phyloP scores from a whole-genome alignment of 352 stramenopile species.

The Hyaloperonospora arabidopsidis region DNA sequence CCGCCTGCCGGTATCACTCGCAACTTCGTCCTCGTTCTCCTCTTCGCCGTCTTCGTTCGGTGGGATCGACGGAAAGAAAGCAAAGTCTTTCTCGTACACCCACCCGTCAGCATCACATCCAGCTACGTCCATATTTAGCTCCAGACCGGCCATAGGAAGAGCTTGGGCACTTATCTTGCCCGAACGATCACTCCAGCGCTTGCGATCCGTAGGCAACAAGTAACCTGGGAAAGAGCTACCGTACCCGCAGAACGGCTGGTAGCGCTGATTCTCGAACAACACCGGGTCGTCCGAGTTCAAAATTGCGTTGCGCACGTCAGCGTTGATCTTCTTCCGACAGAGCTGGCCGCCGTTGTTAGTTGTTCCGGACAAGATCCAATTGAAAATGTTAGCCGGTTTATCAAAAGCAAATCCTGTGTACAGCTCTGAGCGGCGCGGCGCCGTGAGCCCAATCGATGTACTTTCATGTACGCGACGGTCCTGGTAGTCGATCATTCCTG shows the following conservation, averaged over 20 bases:
- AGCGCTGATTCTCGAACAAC: slow-evolving; percentile 83
- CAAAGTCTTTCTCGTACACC: slow-evolving; percentile 83
- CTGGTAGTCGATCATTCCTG: slow-evolving; percentile 73
- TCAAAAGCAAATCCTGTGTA: slow-evolving; percentile 84
- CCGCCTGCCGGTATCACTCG: slow-evolving; percentile 8
- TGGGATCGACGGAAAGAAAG: slow-evolving; percentile 56
- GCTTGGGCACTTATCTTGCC: slow-evolving; percentile 63
- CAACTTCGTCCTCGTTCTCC: slow-evolving; percentile 18
- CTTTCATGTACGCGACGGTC: slow-evolving; percentile 57
- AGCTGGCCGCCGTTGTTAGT: slow-evolving; percentile 32
- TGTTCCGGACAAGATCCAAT: slow-evolving; percentile 58
- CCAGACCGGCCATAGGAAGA: slow-evolving; percentile 57
- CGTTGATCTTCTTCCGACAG: slow-evolving; percentile 51
- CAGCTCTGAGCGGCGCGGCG: slow-evolving; percentile 31
- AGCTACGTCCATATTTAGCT: slow-evolving; percentile 51
- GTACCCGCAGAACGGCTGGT: slow-evolving; percentile 79
- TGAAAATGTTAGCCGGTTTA: slow-evolving; percentile 62
- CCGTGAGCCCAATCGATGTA: slow-evolving; percentile 36
- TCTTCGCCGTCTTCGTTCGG: slow-evolving; percentile 20
- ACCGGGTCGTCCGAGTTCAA: slow-evolving; percentile 65
- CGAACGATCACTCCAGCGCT: slow-evolving; percentile 77
- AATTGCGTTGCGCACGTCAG: slow-evolving; percentile 56
- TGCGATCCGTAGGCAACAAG: slow-evolving; percentile 69
- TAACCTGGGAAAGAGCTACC: slow-evolving; percentile 77
- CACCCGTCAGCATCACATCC: slow-evolving; percentile 73